These are phyloP conservation scores for Lunularia cruciata DNA, from an alignment of 225 moss, liverwort and hornwort species.

Conservation along the genomic window DNA sequence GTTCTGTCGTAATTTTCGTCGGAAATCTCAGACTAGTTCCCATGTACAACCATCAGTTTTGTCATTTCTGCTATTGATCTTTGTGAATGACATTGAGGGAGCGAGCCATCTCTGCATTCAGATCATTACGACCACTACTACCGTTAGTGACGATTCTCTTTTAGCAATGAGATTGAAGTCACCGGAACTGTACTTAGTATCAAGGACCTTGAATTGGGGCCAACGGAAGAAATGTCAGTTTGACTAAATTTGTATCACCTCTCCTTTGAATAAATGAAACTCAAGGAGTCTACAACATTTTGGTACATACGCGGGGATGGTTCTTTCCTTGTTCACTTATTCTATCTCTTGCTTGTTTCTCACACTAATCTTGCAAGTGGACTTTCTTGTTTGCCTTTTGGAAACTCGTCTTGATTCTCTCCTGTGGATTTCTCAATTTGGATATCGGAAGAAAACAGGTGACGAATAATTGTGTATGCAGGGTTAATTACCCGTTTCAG, in stretches of 20 bases:
- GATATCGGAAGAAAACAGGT: too few relatives aligned
- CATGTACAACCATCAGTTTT: constrained; percentile 8
- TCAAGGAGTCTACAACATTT: background rate
- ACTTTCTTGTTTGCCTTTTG: too few relatives aligned
- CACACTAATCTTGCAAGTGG: too few relatives aligned
- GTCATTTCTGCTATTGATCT: too few relatives aligned
- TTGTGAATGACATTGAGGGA: too few relatives aligned
- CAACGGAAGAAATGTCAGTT: constrained; percentile 11
- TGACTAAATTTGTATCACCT: background rate
- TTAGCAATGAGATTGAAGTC: too few relatives aligned
- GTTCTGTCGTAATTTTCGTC: background rate
- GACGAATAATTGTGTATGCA: too few relatives aligned
- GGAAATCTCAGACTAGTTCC: background rate
- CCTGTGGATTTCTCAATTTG: too few relatives aligned
- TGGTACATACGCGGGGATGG: background rate
- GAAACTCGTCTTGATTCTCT: background rate
- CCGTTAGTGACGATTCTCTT: too few relatives aligned
- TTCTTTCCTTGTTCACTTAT: background rate
- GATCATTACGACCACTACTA: too few relatives aligned
- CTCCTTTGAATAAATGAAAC: constrained; percentile 3
- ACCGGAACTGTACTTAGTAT: constrained; percentile 11
- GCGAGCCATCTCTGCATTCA: too few relatives aligned
- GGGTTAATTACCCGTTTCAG: too few relatives aligned
- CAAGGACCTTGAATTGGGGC: background rate
- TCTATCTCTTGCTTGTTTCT: background rate